phyloP scores from a whole-genome alignment of 768 basidiomycete genomes.

The Suillus brevipes region DNA sequence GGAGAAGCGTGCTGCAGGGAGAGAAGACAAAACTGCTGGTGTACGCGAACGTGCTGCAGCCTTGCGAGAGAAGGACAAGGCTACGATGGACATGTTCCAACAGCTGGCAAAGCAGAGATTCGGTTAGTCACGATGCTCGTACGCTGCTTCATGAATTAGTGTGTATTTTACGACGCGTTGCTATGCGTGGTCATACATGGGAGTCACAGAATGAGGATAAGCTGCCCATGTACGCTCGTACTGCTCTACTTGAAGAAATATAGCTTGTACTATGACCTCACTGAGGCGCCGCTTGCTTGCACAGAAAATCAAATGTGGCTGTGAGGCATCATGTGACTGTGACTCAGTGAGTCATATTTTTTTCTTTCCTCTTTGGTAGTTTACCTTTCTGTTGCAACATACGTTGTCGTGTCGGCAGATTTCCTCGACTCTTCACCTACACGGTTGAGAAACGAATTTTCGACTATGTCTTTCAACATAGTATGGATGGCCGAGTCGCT shows the following conservation, averaged over 20 bases:
- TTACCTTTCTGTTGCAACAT: too few relatives aligned
- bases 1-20: conserved; percentile 42
- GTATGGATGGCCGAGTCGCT: too few relatives aligned
- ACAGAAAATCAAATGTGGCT: too few relatives aligned
- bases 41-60: conserved; percentile 62
- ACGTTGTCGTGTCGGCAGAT: too few relatives aligned
- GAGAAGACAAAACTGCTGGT: conserved; percentile 52
- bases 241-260: neutral
- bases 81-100: conserved; percentile 97
- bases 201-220: neutral
- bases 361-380: too few relatives aligned
- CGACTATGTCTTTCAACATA: too few relatives aligned
- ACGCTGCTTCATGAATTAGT: conserved; percentile 13
- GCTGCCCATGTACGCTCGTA: neutral
- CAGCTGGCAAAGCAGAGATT: conserved; percentile 86
- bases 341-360: too few relatives aligned
- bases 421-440: too few relatives aligned
- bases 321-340: too few relatives aligned
- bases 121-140: conserved; percentile 46
- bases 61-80: conserved; percentile 78
- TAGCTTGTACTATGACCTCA: neutral
- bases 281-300: too few relatives aligned
- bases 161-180: conserved; percentile 14
- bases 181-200: neutral
- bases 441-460: too few relatives aligned